These are phyloP conservation scores for Oemleria cerasiformis DNA, from an alignment of 306 rosid genomes.

Conservation along the genomic window DNA sequence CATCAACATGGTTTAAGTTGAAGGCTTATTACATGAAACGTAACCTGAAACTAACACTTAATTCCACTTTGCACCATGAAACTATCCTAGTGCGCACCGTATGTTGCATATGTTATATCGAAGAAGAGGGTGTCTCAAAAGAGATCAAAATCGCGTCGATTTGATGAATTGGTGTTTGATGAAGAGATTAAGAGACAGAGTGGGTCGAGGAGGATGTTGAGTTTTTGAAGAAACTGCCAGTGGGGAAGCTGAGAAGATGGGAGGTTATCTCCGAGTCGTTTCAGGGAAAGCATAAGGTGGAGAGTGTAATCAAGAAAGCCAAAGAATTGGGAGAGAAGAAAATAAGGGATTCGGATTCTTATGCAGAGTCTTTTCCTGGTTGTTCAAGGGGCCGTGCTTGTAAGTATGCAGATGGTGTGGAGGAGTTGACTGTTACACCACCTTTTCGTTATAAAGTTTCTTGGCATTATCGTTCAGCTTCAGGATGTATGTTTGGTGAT, in stretches of 20 bases:
- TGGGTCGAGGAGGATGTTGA: conserved; percentile 82
- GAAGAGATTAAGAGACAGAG: conserved; percentile 70
- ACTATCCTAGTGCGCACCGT: too few relatives aligned
- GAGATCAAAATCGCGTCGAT: conserved; percentile 37
- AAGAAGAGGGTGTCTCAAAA: conserved; percentile 32
- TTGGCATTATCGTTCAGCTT: too few relatives aligned
- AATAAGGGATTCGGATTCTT: conserved; percentile 63
- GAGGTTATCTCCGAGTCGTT: conserved; percentile 77
- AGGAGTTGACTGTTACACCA: too few relatives aligned
- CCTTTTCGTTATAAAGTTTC: too few relatives aligned
- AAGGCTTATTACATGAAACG: too few relatives aligned
- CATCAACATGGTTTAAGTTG: too few relatives aligned
- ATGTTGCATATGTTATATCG: too few relatives aligned
- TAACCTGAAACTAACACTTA: too few relatives aligned
- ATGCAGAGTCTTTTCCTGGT: conserved; percentile 64
- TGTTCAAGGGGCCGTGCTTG: too few relatives aligned
- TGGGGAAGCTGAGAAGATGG: conserved; percentile 88
- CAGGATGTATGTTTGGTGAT: too few relatives aligned
- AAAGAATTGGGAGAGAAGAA: conserved; percentile 82
- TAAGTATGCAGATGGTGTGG: too few relatives aligned
- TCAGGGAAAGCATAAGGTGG: conserved; percentile 65
- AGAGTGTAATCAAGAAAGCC: conserved; percentile 69
- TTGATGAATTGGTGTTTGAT: conserved; percentile 27
- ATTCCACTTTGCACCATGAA: too few relatives aligned
- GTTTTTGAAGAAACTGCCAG: conserved; percentile 80